Percentiles rank a stretch among this genome's conserved stretches.
Conservation (phyloP, 2,329 filamentous ascomycete genomes). For the Fusarium clavum region DNA sequence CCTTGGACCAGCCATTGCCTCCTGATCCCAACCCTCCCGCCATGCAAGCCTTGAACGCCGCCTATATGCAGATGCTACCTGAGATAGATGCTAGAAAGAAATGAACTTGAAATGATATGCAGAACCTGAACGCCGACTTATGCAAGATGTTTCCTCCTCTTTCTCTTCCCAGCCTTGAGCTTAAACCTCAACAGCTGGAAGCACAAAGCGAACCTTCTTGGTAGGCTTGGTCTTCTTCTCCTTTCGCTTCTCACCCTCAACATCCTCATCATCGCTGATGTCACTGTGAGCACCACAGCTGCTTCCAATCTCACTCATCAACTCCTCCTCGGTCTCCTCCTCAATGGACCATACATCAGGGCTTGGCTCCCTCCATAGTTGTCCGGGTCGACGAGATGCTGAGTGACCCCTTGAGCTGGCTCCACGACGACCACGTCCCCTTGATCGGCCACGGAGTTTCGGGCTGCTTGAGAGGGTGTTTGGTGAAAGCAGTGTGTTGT, state of each 20-base stretch:
- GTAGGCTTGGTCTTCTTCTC: slow-evolving; percentile 59
- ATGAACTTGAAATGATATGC: slow-evolving; percentile 19
- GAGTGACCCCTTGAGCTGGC: slow-evolving; percentile 46
- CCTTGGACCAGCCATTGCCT: slow-evolving; percentile 37
- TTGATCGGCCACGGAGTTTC: slow-evolving; percentile 48
- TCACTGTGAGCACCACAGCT: slow-evolving; percentile 48
- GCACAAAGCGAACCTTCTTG: slow-evolving; percentile 68
- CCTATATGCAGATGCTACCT: slow-evolving; percentile 34
- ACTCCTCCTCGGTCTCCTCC: slow-evolving; percentile 68
- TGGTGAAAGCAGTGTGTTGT: slow-evolving; percentile 46
- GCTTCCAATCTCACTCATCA: slow-evolving; percentile 57
- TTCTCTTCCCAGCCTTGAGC: background rate
- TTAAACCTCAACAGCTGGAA: slow-evolving; percentile 57
- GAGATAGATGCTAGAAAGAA: slow-evolving; percentile 15
- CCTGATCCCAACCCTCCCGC: slow-evolving; percentile 26
- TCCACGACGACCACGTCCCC: slow-evolving; percentile 47
- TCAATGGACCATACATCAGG: slow-evolving; percentile 71
- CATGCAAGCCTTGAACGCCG: slow-evolving; percentile 39
- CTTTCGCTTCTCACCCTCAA: slow-evolving; percentile 27
- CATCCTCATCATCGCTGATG: slow-evolving; percentile 44
- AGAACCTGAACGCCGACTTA: slow-evolving; percentile 38
- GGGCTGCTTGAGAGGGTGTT: slow-evolving; percentile 45
- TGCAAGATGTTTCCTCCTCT: slow-evolving; percentile 29
- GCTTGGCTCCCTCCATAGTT: slow-evolving; percentile 67
- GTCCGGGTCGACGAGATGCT: slow-evolving; percentile 53